Base-by-base conservation (phyloP, 2,329 filamentous ascomycete genomes). In the Talaromyces sp. region DNA sequence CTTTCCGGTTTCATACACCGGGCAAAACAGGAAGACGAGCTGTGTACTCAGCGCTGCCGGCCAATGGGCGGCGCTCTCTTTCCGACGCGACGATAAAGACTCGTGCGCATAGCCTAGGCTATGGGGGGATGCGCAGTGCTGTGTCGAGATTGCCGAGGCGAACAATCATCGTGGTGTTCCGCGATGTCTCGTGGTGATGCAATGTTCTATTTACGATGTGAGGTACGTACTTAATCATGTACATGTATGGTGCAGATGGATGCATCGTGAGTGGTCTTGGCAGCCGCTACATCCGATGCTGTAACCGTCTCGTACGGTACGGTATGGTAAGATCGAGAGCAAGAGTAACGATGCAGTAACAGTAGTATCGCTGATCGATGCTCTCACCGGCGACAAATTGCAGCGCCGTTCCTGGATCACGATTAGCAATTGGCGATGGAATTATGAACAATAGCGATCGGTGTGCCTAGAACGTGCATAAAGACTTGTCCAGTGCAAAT, bases 1-100 rank as follows among this genome's bases (percentile, higher is more conserved):
- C 67, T 66, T 73, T 74, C 73, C 73, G 72, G 73, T 75, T 75
- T 75, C 72, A 74, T 71, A 72, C 72, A 75, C 74, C 75, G 74
- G 74, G 72, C 70, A 74, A 77, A 75, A 70, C 74, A 75, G 74
- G 74, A 62, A 75, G 69, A 67, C 55, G 67, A 68, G 74, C 72
- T 69, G 71, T 73, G 71, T 74, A 54, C 56, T 64, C 62, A 63
- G 65, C 68, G 67, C 71, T 70, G 68, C 65, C 63, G 54, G 56
- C 73, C 72, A 74, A 75, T 74, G 5, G 59, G 39, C 36, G 3
- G 3, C 3, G 19, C 11, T 11, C 8, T 19, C 19, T 25, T 47
- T 47, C 44, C 44, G 44, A 47, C 19, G 44, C 44, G 44, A 47
- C 44, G 44, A 47, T 47, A 47, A 47, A 47, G 9, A 47, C 9